A percentile compares a stretch with the other conserved stretches of the same genome.
phyloP scores from a whole-genome alignment of 106 monocot genomes.

The Xerophyta viscosa region DNA sequence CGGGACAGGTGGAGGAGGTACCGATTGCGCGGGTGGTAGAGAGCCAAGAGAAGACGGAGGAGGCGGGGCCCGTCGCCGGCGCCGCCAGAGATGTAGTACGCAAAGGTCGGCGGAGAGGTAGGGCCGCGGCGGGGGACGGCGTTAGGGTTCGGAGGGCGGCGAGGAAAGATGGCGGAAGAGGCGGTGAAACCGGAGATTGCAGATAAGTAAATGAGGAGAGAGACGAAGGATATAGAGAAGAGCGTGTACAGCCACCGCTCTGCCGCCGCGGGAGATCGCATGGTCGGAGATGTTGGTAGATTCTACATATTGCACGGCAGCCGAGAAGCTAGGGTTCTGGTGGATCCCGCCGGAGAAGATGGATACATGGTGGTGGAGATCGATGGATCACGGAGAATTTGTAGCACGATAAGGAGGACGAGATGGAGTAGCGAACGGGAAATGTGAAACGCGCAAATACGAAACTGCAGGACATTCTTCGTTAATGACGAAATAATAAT shows the following conservation, averaged over 20 bases:
- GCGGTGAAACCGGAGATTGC: conserved; percentile 51
- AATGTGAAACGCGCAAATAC: too few relatives aligned
- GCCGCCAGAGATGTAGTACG: conserved; percentile 62
- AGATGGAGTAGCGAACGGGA: too few relatives aligned
- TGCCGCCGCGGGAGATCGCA: conserved; percentile 15
- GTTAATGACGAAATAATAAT: too few relatives aligned
- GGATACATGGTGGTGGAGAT: too few relatives aligned
- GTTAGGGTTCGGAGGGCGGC: conserved; percentile 4
- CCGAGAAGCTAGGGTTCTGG: too few relatives aligned
- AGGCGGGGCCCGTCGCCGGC: conserved; percentile 37
- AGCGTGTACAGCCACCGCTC: conserved; percentile 62
- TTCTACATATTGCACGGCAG: too few relatives aligned
- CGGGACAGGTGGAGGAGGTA: conserved; percentile 59
- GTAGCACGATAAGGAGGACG: too few relatives aligned
- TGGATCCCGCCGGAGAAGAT: too few relatives aligned
- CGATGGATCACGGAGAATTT: too few relatives aligned
- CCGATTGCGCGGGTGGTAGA: conserved; percentile 85
- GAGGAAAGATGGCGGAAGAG: conserved; percentile 37
- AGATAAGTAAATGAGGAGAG: conserved; percentile 44
- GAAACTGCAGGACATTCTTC: too few relatives aligned
- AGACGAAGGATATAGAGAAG: conserved; percentile 53
- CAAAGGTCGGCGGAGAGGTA: conserved; percentile 50
- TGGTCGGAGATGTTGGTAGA: too few relatives aligned
- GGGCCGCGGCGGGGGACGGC: conserved; percentile 21
- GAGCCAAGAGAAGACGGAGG: conserved; percentile 58